phyloP scores from a whole-genome alignment of 495 filamentous ascomycete species.

The Hyphodiscus hymeniophilus region DNA sequence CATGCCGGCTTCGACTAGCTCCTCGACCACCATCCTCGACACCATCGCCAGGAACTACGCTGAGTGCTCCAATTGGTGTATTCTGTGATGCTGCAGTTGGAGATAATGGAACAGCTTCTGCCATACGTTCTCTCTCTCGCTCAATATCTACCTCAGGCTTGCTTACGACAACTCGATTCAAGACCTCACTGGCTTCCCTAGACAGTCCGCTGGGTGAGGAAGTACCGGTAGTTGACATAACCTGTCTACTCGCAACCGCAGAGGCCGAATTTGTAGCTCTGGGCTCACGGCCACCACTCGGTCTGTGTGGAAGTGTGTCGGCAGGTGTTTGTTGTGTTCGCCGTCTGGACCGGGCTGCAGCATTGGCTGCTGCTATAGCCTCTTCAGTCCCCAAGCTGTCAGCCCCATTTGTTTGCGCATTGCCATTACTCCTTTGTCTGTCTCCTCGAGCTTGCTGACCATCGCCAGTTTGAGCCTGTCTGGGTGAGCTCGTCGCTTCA shows the following conservation, averaged over 20 bases:
- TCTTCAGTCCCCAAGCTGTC: conserved; percentile 25
- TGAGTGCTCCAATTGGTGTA: conserved; percentile 35
- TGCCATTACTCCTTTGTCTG: conserved; percentile 28
- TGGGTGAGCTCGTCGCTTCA: conserved; percentile 32
- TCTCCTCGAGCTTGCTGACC: conserved; percentile 21
- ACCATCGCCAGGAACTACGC: conserved; percentile 40
- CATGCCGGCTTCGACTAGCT: conserved; percentile 65
- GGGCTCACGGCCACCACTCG: conserved; percentile 39
- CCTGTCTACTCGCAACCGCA: conserved; percentile 24
- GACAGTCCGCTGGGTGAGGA: conserved; percentile 37
- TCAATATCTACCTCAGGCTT: conserved; percentile 73
- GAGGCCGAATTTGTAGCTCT: conserved; percentile 31
- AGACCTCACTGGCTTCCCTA: conserved; percentile 51
- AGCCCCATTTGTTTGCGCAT: conserved; percentile 21
- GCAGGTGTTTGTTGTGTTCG: conserved; percentile 35
- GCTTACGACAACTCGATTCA: conserved; percentile 69
- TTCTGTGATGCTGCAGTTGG: conserved; percentile 32
- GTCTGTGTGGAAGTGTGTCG: conserved; percentile 31
- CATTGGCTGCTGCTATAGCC: conserved; percentile 29
- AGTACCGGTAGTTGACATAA: conserved; percentile 30
- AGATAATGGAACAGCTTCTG: conserved; percentile 49
- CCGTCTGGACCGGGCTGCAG: conserved; percentile 42
- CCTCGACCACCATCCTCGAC: conserved; percentile 55
- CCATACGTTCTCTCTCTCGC: conserved; percentile 64
- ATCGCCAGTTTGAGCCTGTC: conserved; percentile 34